Base-by-base conservation (phyloP, 768 basidiomycete genomes). In the Lactarius sp. region DNA sequence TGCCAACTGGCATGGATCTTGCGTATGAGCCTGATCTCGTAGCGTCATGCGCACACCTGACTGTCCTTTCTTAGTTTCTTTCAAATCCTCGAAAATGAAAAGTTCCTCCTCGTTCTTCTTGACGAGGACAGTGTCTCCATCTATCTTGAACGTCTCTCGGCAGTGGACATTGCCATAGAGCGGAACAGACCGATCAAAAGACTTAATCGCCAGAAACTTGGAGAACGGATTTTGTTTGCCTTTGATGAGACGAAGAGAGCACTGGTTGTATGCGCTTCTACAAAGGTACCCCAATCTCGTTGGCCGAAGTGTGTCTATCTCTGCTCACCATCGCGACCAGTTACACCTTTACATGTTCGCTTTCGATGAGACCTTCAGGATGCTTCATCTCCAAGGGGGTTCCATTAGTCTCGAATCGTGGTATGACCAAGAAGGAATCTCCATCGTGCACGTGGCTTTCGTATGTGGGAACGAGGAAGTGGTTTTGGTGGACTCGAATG, bases 161-260 rank as follows among this genome's bases (percentile, higher is more conserved):
- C 1, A 9, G 39, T 68, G 5, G 65, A 61, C 37, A n/a, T n/a
- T 2, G 60, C 50, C 1, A 33, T 66, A 27, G 9, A 6, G 31
- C 56, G 42, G 2, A 31, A 10, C 0, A 56, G 36, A 6, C 1
- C 34, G 7, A 58, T 49, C 31, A 60, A 68, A 56, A 37, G 20
- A 0, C 69, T 85, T n/a, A 72, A 77, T 55, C 75, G 74, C 8
- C 75, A 79, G 58, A 83, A 78, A 66, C 73, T 83, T 8, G 84
- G 81, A 0, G 70, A 75, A 2, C 72, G 78, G 5, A 74, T 77
- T 46, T 13, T 80, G 9, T 56, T 85, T 6, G 75, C 84, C 0
- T 84, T 78, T 61, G 83, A 86, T 49, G 84, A 86, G 66, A 68
- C 73, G 10, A 81, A 78, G 65, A 77, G 79, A 1, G 77, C 79